phyloP scores from a whole-genome alignment of 352 stramenopile genomes.

The Blastocystis sp. region DNA sequence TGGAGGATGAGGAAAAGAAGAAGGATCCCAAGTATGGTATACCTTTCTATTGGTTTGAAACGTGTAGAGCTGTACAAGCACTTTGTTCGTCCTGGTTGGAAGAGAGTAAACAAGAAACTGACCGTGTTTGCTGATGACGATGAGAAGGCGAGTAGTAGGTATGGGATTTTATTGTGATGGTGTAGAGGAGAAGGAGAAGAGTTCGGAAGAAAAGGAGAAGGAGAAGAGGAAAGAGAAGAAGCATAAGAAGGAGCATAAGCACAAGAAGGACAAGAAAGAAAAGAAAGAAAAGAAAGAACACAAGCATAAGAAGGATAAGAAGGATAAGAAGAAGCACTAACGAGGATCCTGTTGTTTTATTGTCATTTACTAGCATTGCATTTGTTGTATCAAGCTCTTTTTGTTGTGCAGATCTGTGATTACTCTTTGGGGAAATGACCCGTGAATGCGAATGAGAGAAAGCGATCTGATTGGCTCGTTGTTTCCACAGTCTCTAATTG shows the following conservation, averaged over 20 bases:
- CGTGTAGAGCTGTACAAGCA: slow-evolving; percentile 48
- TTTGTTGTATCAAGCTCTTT: too few relatives aligned
- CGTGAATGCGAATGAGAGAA: too few relatives aligned
- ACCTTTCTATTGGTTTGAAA: neutral
- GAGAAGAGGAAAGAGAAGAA: slow-evolving; percentile 40
- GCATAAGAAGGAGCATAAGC: slow-evolving; percentile 13
- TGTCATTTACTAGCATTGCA: neutral
- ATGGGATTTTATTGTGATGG: neutral
- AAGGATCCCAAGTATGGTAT: slow-evolving; percentile 54
- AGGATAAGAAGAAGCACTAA: slow-evolving; percentile 6
- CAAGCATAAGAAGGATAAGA: neutral
- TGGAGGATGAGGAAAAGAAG: slow-evolving; percentile 53
- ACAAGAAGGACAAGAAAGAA: slow-evolving; percentile 17
- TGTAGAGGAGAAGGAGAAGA: slow-evolving; percentile 18
- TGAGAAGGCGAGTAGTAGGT: neutral
- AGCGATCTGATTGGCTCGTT: too few relatives aligned
- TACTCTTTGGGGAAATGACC: too few relatives aligned
- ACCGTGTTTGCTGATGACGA: slow-evolving; percentile 48
- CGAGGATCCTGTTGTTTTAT: neutral
- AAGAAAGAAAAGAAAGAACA: slow-evolving; percentile 44
- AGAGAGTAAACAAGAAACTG: slow-evolving; percentile 48
- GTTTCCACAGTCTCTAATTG: too few relatives aligned
- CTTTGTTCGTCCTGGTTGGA: slow-evolving; percentile 42
- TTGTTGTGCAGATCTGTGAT: too few relatives aligned
- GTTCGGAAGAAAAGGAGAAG: neutral